These are phyloP conservation scores for Hansfordia pulvinata DNA, from an alignment of 2,329 filamentous ascomycete genomes.

Conservation along the genomic window DNA sequence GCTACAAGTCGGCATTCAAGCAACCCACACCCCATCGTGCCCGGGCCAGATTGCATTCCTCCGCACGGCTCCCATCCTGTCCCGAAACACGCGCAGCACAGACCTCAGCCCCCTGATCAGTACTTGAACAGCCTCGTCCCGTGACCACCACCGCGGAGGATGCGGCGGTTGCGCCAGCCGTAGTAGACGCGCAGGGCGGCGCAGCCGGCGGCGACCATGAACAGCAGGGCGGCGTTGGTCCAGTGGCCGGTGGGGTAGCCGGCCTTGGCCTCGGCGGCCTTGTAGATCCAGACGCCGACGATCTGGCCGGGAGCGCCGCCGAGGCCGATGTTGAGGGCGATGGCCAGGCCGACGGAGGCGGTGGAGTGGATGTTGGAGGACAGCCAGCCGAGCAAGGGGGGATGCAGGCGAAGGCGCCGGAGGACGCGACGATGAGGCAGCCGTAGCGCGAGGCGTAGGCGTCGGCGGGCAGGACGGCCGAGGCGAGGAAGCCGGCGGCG, in stretches of 20 bases:
- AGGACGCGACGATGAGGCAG: conserved; percentile 53
- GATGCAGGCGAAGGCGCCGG: conserved; percentile 55
- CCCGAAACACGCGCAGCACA: too few species aligned
- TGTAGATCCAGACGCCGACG: conserved; percentile 62
- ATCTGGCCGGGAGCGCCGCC: conserved; percentile 58
- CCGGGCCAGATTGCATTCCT: too few species aligned
- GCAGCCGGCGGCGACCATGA: conserved; percentile 43
- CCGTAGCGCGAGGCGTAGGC: conserved; percentile 51
- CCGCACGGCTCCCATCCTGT: too few species aligned
- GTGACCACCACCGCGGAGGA: conserved; percentile 18
- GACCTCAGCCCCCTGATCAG: too few species aligned
- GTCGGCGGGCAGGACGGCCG: conserved; percentile 46
- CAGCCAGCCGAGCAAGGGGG: conserved; percentile 61
- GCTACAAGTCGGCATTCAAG: too few species aligned
- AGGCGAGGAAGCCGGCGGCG: conserved; percentile 40
- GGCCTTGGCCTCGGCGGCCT: conserved; percentile 38
- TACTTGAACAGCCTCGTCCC: conserved; percentile 26
- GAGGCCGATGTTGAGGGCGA: conserved; percentile 56
- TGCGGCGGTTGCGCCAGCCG: conserved; percentile 25
- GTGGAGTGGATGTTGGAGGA: conserved; percentile 55
- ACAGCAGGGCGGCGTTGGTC: conserved; percentile 46
- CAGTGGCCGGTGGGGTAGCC: conserved; percentile 62
- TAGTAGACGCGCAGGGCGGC: conserved; percentile 43
- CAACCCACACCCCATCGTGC: too few species aligned
- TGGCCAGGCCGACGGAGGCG: conserved; percentile 51